These are phyloP conservation scores for Tolypocladium amazonense DNA, from an alignment of 2,329 filamentous ascomycete species.

Conservation along the genomic window DNA sequence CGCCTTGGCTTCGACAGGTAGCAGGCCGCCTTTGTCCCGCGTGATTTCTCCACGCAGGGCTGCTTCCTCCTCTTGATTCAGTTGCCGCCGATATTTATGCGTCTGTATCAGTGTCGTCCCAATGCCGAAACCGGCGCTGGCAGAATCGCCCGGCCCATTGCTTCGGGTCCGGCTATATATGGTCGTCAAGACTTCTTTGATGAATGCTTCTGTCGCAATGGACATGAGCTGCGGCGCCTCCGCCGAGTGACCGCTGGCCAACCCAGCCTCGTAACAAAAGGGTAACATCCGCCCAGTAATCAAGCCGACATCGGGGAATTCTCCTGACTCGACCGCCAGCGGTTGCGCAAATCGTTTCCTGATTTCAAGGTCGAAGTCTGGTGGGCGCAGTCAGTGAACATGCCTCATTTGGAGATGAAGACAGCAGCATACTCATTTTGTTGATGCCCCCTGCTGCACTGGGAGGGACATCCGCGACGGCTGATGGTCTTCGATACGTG, in stretches of 20 bases:
- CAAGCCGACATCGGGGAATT: constrained; percentile 55
- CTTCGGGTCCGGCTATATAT: constrained; percentile 54
- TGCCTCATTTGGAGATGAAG: not conserved
- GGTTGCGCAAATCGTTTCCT: constrained; percentile 55
- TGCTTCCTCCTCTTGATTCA: constrained; percentile 65
- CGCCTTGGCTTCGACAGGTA: constrained; percentile 73
- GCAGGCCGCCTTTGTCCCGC: constrained; percentile 63
- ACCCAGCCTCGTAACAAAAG: constrained; percentile 56
- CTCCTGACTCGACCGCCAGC: constrained; percentile 55
- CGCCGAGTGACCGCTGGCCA: constrained; percentile 44
- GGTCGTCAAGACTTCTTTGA: constrained; percentile 54
- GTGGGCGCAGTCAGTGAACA: constrained; percentile 8
- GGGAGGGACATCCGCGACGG: constrained; percentile 50
- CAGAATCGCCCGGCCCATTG: constrained; percentile 53
- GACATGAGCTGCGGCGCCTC: constrained; percentile 56
- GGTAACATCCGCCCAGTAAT: constrained; percentile 57
- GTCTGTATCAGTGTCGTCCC: constrained; percentile 68
- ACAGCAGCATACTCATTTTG: constrained; percentile 57
- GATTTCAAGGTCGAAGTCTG: constrained; percentile 58
- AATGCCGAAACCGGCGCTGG: constrained; percentile 51
- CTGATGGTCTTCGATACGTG: constrained; percentile 32
- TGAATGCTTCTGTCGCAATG: constrained; percentile 54
- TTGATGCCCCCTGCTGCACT: constrained; percentile 62
- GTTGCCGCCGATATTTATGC: constrained; percentile 62
- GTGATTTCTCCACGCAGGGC: constrained; percentile 62